These are phyloP conservation scores for Fraxinus americana DNA, from an alignment of 257 asterid species.

Conservation along the genomic window DNA sequence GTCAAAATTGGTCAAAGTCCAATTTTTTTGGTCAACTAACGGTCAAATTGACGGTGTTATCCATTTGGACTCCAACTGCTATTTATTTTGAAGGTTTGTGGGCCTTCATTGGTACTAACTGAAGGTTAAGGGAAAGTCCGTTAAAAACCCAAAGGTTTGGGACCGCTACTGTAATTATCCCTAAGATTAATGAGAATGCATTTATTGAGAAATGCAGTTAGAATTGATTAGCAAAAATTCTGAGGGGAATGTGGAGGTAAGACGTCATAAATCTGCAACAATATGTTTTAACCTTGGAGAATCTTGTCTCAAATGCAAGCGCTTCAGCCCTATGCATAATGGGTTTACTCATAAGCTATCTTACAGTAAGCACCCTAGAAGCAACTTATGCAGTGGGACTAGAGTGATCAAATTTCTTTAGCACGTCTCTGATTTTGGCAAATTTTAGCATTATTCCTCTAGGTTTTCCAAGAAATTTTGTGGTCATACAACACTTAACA, in stretches of 20 bases:
- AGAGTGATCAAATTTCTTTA: constrained; percentile 63
- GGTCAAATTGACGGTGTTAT: too few relatives aligned
- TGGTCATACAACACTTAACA: too few relatives aligned
- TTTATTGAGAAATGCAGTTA: constrained; percentile 19
- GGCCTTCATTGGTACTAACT: too few relatives aligned
- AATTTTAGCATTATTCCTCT: constrained; percentile 62
- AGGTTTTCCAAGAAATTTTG: background rate
- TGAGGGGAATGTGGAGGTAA: constrained; percentile 37
- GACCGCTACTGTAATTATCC: too few relatives aligned
- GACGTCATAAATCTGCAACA: constrained; percentile 49
- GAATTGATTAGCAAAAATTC: background rate
- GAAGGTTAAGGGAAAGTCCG: too few relatives aligned
- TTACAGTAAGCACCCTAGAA: constrained; percentile 75
- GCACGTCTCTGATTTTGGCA: constrained; percentile 44
- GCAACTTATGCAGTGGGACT: constrained; percentile 71
- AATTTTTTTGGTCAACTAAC: too few relatives aligned
- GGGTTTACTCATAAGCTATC: constrained; percentile 67
- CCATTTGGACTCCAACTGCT: too few relatives aligned
- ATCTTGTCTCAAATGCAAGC: constrained; percentile 42
- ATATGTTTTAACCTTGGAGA: constrained; percentile 54
- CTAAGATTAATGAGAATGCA: too few relatives aligned
- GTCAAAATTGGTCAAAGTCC: too few relatives aligned
- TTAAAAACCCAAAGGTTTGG: too few relatives aligned
- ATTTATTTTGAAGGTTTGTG: too few relatives aligned
- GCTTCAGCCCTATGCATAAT: constrained; percentile 34